Percentiles rank a stretch among this genome's conserved stretches.
Evolutionary conservation across 441 rosid species (phyloP).

Genomic region (Cnidoscolus chayamansa): DNA sequence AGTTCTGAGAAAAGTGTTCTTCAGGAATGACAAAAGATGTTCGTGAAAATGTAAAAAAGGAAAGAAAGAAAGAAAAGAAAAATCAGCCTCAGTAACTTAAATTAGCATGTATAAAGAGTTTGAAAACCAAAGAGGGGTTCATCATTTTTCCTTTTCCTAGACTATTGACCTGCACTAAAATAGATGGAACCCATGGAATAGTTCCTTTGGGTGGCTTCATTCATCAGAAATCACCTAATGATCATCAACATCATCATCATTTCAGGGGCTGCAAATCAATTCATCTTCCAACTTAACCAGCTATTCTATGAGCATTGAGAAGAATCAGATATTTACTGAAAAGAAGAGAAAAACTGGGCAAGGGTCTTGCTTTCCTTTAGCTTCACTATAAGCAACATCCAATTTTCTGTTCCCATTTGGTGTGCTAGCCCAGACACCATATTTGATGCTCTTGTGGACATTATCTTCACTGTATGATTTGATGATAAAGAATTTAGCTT

Average conservation of each 20-base stretch:
- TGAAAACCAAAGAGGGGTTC: background rate
- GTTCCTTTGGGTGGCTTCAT: background rate
- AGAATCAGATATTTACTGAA: constrained; percentile 47
- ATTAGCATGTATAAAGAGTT: background rate
- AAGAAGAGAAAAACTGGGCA: constrained; percentile 66
- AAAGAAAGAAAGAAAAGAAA: background rate
- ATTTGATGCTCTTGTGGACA: constrained; percentile 78
- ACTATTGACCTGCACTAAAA: background rate
- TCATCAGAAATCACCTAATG: background rate
- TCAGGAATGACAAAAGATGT: background rate
- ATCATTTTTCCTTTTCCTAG: background rate
- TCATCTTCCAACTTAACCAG: constrained; percentile 8
- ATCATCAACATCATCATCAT: constrained; percentile 1
- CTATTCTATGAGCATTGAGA: background rate
- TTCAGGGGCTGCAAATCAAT: constrained; percentile 5
- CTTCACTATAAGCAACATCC: constrained; percentile 59
- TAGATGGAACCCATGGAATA: background rate
- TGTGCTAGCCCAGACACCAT: constrained; percentile 77
- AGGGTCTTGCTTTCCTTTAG: constrained; percentile 42
- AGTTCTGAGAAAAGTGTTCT: background rate
- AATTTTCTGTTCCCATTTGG: constrained; percentile 71
- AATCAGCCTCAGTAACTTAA: background rate
- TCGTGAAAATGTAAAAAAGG: background rate
- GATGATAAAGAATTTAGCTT: constrained; percentile 68
- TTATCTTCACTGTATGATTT: constrained; percentile 85